Base-by-base conservation (phyloP, 352 stramenopile species). In the Globisporangium nodosum region DNA sequence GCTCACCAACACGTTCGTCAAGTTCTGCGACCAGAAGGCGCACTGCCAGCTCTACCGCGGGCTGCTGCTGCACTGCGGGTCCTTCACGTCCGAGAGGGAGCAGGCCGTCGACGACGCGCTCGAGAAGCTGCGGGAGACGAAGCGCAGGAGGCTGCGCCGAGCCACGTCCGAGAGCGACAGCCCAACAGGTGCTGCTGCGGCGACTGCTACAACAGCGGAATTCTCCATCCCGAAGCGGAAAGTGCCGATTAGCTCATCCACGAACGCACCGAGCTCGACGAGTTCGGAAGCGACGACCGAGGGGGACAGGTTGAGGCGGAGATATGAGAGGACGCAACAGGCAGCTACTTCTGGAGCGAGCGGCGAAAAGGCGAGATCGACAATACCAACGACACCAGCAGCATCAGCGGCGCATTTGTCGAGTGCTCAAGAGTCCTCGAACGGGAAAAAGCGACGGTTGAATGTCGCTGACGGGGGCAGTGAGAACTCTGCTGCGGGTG, bases 1-100 rank as follows among this genome's bases (percentile, higher is more conserved):
- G 45, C 56, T 90, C 52, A 30, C 46, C 37, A 90, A 79, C 61
- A 66, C 66, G 27, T 67, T 70, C 39, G 61, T 66, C 8, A 56
- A 50, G 31, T 90, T 70, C 58, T 90, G 80, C 56, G 71, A 78
- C 30, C 61, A 73, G 39, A 77, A 68, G 43, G 31, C 58, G 30
- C 62, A 82, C 51, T 90, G 80, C 45, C 80, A 90, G 59, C 61
- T 71, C 30, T 82, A 79, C 21, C 75, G 79, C 13, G 73, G 71
- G 0, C 42, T 89, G 30, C 54, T 72, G 54, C 60, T 87, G n/a
- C 69, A 84, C 49, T 88, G 77, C 53, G 60, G 56, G 9, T 75
- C 63, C 50, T 63, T 62, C 40, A 27, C n/a, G 52, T 43, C 64
- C 67, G 11, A 73, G 69, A 24, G 65, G 60, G 6, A 64, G 20